Evolutionary conservation across 768 basidiomycete species (phyloP).

Genomic region (Krasilnikovozyma curviuscula): DNA sequence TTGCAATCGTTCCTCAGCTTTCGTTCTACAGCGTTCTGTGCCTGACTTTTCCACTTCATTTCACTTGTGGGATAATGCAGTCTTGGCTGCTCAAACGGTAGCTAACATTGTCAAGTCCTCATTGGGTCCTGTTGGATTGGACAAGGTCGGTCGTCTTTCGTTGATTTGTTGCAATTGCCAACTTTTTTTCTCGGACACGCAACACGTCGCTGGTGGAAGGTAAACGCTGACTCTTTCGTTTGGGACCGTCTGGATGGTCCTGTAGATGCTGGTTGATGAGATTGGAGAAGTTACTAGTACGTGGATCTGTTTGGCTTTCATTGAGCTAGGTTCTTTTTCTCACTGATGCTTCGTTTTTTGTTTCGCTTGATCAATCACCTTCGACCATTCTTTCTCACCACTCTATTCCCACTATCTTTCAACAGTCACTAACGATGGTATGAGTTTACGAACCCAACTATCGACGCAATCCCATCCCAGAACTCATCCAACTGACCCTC

Average conservation of each 20-base stretch:
- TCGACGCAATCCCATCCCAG: too few relatives aligned
- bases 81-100: constrained; percentile 85
- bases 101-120: constrained; percentile 96
- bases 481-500: constrained; percentile 3
- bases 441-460: too few relatives aligned
- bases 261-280: constrained; percentile 72
- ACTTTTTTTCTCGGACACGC: background rate
- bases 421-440: too few relatives aligned
- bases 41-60: background rate
- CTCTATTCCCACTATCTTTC: too few relatives aligned
- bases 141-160: constrained; percentile 37
- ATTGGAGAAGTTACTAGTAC: too few relatives aligned
- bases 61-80: constrained; percentile 29
- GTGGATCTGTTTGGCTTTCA: too few relatives aligned
- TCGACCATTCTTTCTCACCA: too few relatives aligned
- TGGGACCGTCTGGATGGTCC: too few relatives aligned
- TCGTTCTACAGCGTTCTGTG: constrained; percentile 12
- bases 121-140: constrained; percentile 79
- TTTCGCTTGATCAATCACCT: too few relatives aligned
- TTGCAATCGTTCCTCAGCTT: background rate
- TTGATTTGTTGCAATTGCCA: background rate
- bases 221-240: background rate
- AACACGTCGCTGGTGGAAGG: too few relatives aligned
- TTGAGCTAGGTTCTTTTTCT: background rate
- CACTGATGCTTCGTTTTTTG: too few relatives aligned